Evolutionary conservation across 2,329 filamentous ascomycete genomes (phyloP), one percentile per base, ranked within the genome.

Genomic region (Fusarium tanahbumbuense): DNA sequence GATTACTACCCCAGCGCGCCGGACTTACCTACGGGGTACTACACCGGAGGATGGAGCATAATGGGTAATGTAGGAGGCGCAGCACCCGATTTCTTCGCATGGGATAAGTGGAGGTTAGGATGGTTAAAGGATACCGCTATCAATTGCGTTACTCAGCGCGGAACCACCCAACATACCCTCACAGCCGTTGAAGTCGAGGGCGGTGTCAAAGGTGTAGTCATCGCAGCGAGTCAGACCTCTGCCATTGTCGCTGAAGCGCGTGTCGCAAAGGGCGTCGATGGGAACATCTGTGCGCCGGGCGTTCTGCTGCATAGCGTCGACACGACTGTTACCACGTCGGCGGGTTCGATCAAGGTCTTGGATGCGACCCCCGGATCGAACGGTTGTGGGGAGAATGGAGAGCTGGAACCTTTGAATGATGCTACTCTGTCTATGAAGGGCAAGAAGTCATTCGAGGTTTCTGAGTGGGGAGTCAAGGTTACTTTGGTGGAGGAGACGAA

Each of bases 71-170:
- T 81, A 30, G 73, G 67, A 53, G 79, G 78, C 3, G 75, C 73
- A 2, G 76, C 72, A 15, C 78, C 78, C 16, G 79, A 81, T 37
- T 81, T 76, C 52, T 80, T 81, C 34, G 77, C 77, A 4, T 81
- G 80, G 79, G 75, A 81, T 57, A 80, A 81, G 70, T 81, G 79
- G 79, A 71, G 78, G 32, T 67, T 81, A 25, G 79, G 79, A 20
- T 81, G 80, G 80, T 59, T 81, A 8, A 53, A 60, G 1, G 79
- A 81, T 25, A 59, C 70, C 2, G 73, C 77, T 30, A 23, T 81
- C 20, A 77, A 77, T n/a, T 81, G 80, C 49, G 60, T 81, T 20
- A 49, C 66, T 4, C 53, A 55, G 2, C 23, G 49, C 5, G 76
- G 74, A 5, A 75, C 68, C 4, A 80, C 59, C 6, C 70, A 71